A percentile compares a stretch with the other conserved stretches of the same genome.
Evolutionary conservation across 2,329 filamentous ascomycete species (phyloP).

Genomic region (Ceratocystis smalleyi): DNA sequence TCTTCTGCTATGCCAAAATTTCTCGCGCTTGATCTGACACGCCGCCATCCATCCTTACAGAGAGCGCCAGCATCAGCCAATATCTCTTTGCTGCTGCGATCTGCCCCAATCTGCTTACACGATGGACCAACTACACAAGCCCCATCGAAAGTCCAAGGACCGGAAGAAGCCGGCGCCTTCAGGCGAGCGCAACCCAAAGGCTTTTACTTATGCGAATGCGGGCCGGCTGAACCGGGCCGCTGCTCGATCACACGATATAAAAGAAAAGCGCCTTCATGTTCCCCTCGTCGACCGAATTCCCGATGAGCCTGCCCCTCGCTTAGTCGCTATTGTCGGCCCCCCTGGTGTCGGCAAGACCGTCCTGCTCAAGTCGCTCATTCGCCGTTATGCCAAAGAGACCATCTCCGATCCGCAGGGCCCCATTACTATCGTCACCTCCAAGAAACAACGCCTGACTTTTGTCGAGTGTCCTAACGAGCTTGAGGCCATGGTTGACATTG

Average conservation of each 20-base stretch:
- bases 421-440: constrained; percentile 90
- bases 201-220: constrained; percentile 70
- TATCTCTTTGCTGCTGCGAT: neutral
- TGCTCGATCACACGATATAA: constrained; percentile 61
- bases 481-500: constrained; percentile 89
- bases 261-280: constrained; percentile 91
- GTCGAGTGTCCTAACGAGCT: constrained; percentile 95
- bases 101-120: constrained; percentile 28
- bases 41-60: too few relatives aligned
- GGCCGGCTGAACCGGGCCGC: constrained; percentile 65
- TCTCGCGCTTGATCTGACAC: neutral
- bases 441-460: constrained; percentile 86
- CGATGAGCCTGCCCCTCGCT: constrained; percentile 82
- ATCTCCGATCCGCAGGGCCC: constrained; percentile 79
- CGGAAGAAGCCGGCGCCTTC: constrained; percentile 43
- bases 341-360: constrained; percentile 94
- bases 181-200: constrained; percentile 70
- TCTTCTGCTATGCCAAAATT: neutral
- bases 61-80: neutral
- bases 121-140: constrained; percentile 71
- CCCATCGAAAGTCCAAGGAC: constrained; percentile 74
- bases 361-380: constrained; percentile 82
- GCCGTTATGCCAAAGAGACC: constrained; percentile 89
- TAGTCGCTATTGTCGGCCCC: constrained; percentile 88
- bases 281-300: constrained; percentile 90